Conservation (phyloP, 352 stramenopile genomes). For the Halophytophthora batemanensis region DNA sequence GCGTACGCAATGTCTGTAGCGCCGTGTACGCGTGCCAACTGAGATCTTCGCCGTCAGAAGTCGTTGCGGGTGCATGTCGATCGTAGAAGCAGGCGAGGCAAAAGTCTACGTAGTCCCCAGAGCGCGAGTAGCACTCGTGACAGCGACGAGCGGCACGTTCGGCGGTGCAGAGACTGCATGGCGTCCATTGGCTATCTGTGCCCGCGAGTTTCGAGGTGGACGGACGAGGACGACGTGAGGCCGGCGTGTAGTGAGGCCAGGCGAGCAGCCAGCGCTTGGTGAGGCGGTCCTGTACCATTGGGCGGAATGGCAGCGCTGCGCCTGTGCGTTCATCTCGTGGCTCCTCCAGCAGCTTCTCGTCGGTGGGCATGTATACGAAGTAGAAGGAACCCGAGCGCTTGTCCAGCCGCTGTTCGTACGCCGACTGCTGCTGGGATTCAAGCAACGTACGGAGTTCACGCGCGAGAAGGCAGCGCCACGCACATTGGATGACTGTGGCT, state of each 20-base stretch:
- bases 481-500: conserved; percentile 54
- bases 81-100: conserved; percentile 79
- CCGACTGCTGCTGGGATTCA: conserved; percentile 55
- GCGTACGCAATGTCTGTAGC: conserved; percentile 32
- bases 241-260: conserved; percentile 52
- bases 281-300: conserved; percentile 68
- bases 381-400: conserved; percentile 50
- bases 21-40: conserved; percentile 62
- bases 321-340: conserved; percentile 50
- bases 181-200: conserved; percentile 15
- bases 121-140: conserved; percentile 56
- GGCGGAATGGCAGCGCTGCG: conserved; percentile 50
- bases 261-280: conserved; percentile 69
- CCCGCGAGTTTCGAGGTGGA: conserved; percentile 4
- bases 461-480: conserved; percentile 41
- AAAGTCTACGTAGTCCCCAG: conserved; percentile 69
- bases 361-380: conserved; percentile 64
- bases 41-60: conserved; percentile 20
- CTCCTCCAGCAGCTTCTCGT: conserved; percentile 58
- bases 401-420: conserved; percentile 70
- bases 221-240: conserved; percentile 15
- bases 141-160: conserved; percentile 63
- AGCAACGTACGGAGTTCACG: conserved; percentile 35
- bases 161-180: conserved; percentile 55
- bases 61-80: conserved; percentile 29